Percentiles rank a stretch among this genome's conserved stretches.
phyloP scores from a whole-genome alignment of 495 filamentous ascomycete species.

The Parachaetomium inaequale region DNA sequence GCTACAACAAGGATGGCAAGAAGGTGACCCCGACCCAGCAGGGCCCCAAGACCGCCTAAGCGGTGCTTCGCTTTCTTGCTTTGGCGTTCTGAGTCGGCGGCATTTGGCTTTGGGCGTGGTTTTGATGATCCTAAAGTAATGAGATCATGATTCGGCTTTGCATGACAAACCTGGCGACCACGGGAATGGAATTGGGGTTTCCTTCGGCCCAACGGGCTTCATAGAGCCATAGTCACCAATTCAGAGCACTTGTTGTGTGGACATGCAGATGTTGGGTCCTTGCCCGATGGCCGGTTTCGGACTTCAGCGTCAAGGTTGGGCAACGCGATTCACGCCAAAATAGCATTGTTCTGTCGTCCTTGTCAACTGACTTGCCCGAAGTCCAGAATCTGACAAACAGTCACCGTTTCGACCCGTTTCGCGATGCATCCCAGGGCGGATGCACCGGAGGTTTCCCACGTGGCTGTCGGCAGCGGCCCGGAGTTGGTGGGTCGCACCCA shows the following conservation, averaged over 20 bases:
- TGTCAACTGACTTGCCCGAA: too few species aligned
- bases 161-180: conserved; percentile 25
- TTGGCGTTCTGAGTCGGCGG: conserved; percentile 32
- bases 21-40: conserved; percentile 92
- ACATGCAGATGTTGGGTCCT: neutral
- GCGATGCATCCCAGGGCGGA: too few species aligned
- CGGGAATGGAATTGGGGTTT: conserved; percentile 28
- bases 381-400: too few species aligned
- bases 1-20: conserved; percentile 99
- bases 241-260: conserved; percentile 32
- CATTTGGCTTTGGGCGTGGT: conserved; percentile 24
- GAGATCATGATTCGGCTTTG: conserved; percentile 32
- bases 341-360: too few species aligned
- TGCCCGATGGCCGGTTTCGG: neutral
- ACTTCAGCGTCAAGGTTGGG: too few species aligned
- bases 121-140: conserved; percentile 27
- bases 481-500: too few species aligned
- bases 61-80: conserved; percentile 16
- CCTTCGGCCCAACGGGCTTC: conserved; percentile 19
- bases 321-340: neutral
- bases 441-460: too few species aligned
- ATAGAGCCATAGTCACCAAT: conserved; percentile 36
- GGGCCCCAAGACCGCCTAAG: conserved; percentile 42
- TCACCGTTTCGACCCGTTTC: too few species aligned
- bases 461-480: too few species aligned